These are phyloP conservation scores for Calonectria honghensis DNA, from an alignment of 2,329 filamentous ascomycete genomes.

Conservation along the genomic window DNA sequence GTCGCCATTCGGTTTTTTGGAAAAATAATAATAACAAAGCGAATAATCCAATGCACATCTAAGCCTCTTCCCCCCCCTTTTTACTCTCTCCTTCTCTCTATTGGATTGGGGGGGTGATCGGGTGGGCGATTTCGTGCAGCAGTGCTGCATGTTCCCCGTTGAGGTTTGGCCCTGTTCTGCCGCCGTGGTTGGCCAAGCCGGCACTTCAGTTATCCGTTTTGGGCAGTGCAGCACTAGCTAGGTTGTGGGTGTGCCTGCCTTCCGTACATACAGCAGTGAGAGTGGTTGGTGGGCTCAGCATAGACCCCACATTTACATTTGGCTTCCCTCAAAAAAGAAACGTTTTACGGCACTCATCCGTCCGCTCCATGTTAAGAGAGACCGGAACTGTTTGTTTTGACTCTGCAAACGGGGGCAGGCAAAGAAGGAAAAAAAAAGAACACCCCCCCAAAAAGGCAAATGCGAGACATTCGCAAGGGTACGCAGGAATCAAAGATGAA, in stretches of 20 bases:
- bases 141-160: conserved; percentile 11
- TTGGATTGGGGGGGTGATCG: background rate
- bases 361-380: background rate
- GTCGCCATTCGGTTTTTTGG: background rate
- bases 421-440: too few species aligned
- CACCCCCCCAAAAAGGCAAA: background rate
- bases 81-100: background rate
- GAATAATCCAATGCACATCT: conserved; percentile 15
- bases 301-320: background rate
- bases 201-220: conserved; percentile 37
- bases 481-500: background rate
- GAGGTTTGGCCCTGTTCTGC: conserved; percentile 7
- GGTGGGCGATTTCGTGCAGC: conserved; percentile 23
- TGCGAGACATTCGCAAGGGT: background rate
- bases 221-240: conserved; percentile 37
- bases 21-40: background rate
- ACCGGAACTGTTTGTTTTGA: background rate
- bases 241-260: too few species aligned
- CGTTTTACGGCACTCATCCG: background rate
- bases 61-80: background rate
- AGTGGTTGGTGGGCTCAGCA: background rate
- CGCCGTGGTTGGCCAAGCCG: background rate
- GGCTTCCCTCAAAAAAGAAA: background rate
- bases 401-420: background rate
- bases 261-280: too few species aligned